phyloP scores from a whole-genome alignment of 2,329 filamentous ascomycete genomes.

The Malbranchea zuffiana region DNA sequence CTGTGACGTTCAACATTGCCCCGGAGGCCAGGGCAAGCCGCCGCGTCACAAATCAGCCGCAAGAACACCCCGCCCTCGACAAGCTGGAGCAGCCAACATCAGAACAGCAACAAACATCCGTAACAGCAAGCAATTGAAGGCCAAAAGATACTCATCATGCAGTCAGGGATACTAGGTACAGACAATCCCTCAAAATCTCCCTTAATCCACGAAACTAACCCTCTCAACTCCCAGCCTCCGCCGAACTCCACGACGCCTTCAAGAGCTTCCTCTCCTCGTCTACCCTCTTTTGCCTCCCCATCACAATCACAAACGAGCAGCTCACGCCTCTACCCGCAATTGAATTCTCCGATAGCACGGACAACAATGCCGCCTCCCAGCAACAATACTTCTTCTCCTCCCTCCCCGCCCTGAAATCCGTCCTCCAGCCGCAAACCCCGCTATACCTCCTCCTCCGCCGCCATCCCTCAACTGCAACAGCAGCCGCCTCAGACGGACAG shows the following conservation, averaged over 20 bases:
- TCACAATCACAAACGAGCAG: conserved; percentile 36
- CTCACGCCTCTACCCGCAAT: conserved; percentile 33
- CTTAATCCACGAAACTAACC: conserved; percentile 6
- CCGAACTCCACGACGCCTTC: conserved; percentile 39
- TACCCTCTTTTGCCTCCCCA: conserved; percentile 36
- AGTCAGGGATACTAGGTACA: conserved; percentile 40
- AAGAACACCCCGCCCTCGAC: too few relatives aligned
- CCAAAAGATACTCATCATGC: conserved; percentile 30
- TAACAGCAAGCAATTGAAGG: too few relatives aligned
- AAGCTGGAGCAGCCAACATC: too few relatives aligned
- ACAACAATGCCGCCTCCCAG: conserved; percentile 3
- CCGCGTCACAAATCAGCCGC: too few relatives aligned
- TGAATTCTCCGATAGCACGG: conserved; percentile 25
- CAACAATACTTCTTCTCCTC: conserved; percentile 42
- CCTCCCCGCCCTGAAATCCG: conserved; percentile 38
- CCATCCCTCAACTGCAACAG: conserved; percentile 23
- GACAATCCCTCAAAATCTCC: neutral
- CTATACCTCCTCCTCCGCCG: conserved; percentile 52
- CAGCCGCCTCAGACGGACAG: too few relatives aligned
- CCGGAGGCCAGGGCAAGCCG: too few relatives aligned
- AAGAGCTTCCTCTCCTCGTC: conserved; percentile 31
- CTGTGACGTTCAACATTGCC: too few relatives aligned
- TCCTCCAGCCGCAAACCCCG: conserved; percentile 46
- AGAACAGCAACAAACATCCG: too few relatives aligned
- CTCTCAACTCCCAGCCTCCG: conserved; percentile 27